Conservation (phyloP, 2,329 filamentous ascomycete species). For the Penicillium sp. region DNA sequence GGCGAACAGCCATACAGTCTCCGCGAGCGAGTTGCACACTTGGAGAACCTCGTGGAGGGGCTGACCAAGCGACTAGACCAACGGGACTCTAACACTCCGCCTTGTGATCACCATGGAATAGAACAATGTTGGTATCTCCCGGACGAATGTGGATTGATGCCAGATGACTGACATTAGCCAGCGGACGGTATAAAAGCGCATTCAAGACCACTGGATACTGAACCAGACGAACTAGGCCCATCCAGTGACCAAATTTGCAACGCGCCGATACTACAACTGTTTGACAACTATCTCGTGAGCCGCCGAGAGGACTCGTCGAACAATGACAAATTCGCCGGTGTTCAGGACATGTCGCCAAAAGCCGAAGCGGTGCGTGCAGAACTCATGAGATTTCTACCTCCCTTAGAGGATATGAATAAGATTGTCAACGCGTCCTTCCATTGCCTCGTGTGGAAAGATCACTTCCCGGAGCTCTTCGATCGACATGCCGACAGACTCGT, state of each 20-base stretch:
- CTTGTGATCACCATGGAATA: slow-evolving; percentile 1
- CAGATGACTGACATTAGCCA: not conserved
- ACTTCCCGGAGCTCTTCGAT: slow-evolving; percentile 31
- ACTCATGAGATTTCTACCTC: slow-evolving; percentile 30
- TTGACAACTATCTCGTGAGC: slow-evolving; percentile 38
- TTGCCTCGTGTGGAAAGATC: slow-evolving; percentile 32
- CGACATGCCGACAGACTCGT: slow-evolving; percentile 11
- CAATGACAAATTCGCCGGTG: slow-evolving; percentile 21
- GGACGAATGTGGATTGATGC: not conserved
- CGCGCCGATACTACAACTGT: slow-evolving; percentile 37
- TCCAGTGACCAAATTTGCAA: slow-evolving; percentile 29
- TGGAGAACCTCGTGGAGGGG: slow-evolving; percentile 36
- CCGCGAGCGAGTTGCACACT: slow-evolving; percentile 36
- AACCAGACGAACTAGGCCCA: slow-evolving; percentile 20
- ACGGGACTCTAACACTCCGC: slow-evolving; percentile 6
- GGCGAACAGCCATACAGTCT: slow-evolving; percentile 35
- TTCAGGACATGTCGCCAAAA: slow-evolving; percentile 27
- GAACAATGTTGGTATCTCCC: not conserved
- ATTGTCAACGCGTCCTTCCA: slow-evolving; percentile 30
- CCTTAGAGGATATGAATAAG: slow-evolving; percentile 27
- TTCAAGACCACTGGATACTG: slow-evolving; percentile 8
- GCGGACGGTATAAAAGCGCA: not conserved
- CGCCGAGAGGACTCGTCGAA: slow-evolving; percentile 28
- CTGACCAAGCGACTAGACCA: slow-evolving; percentile 32
- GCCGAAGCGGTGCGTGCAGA: slow-evolving; percentile 23